Evolutionary conservation across 2,329 filamentous ascomycete species (phyloP), one percentile per base, ranked within the genome.

Genomic region (Massarina eburnea): DNA sequence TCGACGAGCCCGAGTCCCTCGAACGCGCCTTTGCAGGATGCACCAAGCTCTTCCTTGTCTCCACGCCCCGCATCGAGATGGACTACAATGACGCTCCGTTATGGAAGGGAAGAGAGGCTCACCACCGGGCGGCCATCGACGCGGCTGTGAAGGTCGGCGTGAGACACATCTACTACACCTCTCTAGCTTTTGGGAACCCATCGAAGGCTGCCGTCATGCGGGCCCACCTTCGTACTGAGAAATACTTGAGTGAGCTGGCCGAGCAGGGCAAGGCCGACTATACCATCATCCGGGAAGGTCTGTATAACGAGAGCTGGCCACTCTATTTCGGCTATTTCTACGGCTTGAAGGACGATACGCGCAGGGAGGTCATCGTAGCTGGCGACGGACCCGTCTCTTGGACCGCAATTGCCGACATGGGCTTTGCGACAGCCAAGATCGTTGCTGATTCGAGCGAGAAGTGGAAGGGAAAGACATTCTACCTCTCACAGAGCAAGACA

Each of bases 291-390:
- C 57, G 74, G 0, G 72, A 76, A 46, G 74, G 75, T 0, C 41
- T 76, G 44, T 76, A 76, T 44, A 74, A 71, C 36, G 73, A 76
- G 57, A 71, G 64, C 42, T 77, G 75, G 75, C 74, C 73, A 6
- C 52, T 77, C 17, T 76, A 76, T 47, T 66, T 76, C 17, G 74
- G 75, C 0, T 73, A 76, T 42, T 76, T 71, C 38, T 67, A 67
- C 10, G 51, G 50, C 0, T 32, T 67, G 1, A 61, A 60, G 8
- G 47, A 61, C 2, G 73, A 76, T 30, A 53, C 54, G 1, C 54
- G 73, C 39, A 58, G 33, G 1, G 68, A 73, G 30, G 59, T 76
- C 1, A 29, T 73, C 1, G 62, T 72, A 8, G 73, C 65, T 0
- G 75, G 74, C 0, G 73, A 76, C 49, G 62, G 71, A 6, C 58